phyloP scores from a whole-genome alignment of 1,284 basidiomycete species.

The Ganoderma boninense region DNA sequence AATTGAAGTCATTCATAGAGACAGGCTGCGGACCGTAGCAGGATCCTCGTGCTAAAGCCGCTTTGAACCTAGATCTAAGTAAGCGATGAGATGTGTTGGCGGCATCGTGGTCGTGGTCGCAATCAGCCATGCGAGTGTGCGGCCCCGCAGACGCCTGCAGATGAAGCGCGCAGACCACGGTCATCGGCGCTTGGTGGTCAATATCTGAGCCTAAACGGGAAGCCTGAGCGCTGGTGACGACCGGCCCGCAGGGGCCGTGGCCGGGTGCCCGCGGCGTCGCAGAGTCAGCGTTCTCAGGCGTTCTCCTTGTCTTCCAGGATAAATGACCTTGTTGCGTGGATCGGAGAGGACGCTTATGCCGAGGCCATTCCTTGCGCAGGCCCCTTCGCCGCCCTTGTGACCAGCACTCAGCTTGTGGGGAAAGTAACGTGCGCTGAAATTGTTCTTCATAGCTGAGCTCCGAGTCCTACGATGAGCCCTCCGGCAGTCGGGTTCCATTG shows the following conservation, averaged over 20 bases:
- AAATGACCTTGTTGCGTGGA: no score
- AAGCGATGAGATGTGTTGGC: background rate
- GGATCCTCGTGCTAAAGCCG: background rate
- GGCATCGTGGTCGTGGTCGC: background rate
- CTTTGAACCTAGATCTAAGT: background rate
- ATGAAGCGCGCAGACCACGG: no score
- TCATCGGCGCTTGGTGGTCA: no score
- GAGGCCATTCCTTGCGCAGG: conserved; percentile 21
- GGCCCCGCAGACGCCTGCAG: no score
- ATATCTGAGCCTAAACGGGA: no score
- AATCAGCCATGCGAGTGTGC: background rate
- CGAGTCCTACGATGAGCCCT: background rate
- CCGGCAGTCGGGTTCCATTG: background rate
- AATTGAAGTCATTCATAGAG: background rate
- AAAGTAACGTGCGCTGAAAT: conserved; percentile 24
- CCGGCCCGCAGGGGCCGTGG: no score
- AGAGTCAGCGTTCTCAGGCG: no score
- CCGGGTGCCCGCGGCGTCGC: no score
- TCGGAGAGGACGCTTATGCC: background rate
- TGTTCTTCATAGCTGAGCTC: background rate
- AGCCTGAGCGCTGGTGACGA: no score
- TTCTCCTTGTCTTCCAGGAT: no score
- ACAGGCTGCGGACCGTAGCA: background rate
- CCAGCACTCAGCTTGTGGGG: conserved; percentile 19
- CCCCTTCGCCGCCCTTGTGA: conserved; percentile 24